Conservation (phyloP, 2,329 filamentous ascomycete species). For the Fusarium kyushuense region DNA sequence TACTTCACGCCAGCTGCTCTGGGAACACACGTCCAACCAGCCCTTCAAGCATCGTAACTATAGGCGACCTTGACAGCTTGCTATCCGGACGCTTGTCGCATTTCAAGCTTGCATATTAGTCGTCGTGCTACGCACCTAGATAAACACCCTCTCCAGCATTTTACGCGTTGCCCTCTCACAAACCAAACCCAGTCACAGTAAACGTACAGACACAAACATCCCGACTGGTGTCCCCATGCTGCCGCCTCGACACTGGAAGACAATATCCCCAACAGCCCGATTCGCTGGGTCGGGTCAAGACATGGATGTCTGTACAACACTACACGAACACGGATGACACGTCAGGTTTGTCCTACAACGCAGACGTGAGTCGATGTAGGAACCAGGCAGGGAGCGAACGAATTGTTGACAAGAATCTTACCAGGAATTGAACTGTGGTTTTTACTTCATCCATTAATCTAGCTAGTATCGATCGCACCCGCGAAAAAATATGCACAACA, state of each 20-base stretch:
- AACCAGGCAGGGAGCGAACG: background rate
- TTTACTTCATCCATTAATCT: conserved; percentile 4
- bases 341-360: conserved; percentile 12
- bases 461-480: background rate
- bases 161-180: conserved; percentile 27
- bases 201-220: conserved; percentile 28
- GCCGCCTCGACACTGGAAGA: conserved; percentile 6
- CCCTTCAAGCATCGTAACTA: background rate
- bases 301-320: conserved; percentile 12
- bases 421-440: conserved; percentile 22
- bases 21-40: background rate
- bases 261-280: conserved; percentile 23
- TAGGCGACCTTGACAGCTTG: background rate
- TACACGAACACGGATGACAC: background rate
- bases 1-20: background rate
- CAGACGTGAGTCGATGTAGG: background rate
- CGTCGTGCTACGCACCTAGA: conserved; percentile 16
- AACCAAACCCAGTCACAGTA: conserved; percentile 5
- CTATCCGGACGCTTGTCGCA: background rate
- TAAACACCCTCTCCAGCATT: conserved; percentile 1
- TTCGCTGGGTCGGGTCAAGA: conserved; percentile 23
- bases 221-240: conserved; percentile 29
- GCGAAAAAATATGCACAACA: background rate
- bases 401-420: background rate
- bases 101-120: background rate